Evolutionary conservation across 805 yeast species (phyloP).

Genomic region (Starmera dryadoides): DNA sequence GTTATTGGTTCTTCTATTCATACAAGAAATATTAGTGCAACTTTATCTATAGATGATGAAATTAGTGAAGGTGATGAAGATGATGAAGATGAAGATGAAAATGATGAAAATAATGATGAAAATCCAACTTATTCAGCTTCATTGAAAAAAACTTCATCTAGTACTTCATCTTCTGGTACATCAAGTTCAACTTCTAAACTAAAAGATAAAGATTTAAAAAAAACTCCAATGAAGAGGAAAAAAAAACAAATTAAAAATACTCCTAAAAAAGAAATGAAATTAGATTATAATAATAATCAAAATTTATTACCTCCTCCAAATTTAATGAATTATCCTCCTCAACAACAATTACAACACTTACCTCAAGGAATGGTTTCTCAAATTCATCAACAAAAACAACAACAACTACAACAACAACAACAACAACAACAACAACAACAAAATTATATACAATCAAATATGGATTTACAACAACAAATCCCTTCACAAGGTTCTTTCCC

Average conservation of each 20-base stretch:
- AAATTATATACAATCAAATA: too few relatives aligned
- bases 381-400: background rate
- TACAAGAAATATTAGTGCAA: constrained; percentile 6
- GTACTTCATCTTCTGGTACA: background rate
- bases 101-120: constrained; percentile 3
- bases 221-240: background rate
- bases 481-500: background rate
- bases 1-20: constrained; percentile 2
- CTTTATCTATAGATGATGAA: constrained; percentile 10
- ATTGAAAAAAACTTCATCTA: background rate
- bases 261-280: too few relatives aligned
- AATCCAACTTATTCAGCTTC: background rate
- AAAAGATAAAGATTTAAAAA: background rate
- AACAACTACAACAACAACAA: background rate
- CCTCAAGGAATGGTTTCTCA: background rate
- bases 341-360: background rate
- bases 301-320: background rate
- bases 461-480: background rate
- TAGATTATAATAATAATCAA: background rate
- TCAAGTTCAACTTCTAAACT: too few relatives aligned
- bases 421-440: background rate
- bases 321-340: background rate
- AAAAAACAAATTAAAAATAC: background rate
- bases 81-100: constrained; percentile 10
- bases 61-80: constrained; percentile 10